These are phyloP conservation scores for Tolypocladium inflatum DNA, from an alignment of 2,329 filamentous ascomycete genomes.

Conservation along the genomic window DNA sequence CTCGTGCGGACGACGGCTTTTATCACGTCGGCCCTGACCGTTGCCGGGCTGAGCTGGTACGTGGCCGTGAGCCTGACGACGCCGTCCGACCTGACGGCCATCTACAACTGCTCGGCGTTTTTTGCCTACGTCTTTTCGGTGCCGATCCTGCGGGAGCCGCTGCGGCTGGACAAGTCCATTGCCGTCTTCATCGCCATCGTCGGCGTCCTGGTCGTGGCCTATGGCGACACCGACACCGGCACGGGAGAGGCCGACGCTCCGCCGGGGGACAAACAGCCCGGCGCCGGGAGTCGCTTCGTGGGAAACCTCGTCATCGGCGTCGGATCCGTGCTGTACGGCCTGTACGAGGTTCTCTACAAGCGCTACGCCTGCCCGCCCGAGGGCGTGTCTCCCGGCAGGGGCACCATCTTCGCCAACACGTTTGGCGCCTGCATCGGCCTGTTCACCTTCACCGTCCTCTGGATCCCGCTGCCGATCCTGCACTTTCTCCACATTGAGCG, in stretches of 20 bases:
- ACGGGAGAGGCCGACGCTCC: constrained; percentile 26
- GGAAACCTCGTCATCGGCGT: constrained; percentile 90
- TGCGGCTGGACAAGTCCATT: constrained; percentile 75
- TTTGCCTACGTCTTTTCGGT: constrained; percentile 98
- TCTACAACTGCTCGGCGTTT: constrained; percentile 98
- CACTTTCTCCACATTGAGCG: constrained; percentile 69
- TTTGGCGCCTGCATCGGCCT: constrained; percentile 80
- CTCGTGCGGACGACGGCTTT: constrained; percentile 71
- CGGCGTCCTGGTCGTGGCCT: constrained; percentile 90
- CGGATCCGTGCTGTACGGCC: constrained; percentile 85
- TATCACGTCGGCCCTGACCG: constrained; percentile 75
- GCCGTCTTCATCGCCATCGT: constrained; percentile 80
- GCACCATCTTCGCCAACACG: constrained; percentile 90
- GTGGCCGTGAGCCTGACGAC: constrained; percentile 89
- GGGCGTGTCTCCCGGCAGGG: constrained; percentile 72
- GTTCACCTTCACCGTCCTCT: constrained; percentile 81
- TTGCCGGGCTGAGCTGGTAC: constrained; percentile 93
- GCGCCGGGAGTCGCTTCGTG: constrained; percentile 56
- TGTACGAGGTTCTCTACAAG: constrained; percentile 98
- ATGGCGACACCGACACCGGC: constrained; percentile 60
- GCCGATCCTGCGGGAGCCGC: constrained; percentile 74
- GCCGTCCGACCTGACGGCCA: constrained; percentile 87
- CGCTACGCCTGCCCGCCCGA: constrained; percentile 86
- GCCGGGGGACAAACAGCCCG: background rate
- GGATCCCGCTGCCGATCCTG: constrained; percentile 82